Percentiles rank a stretch among this genome's conserved stretches.
phyloP scores from a whole-genome alignment of 306 rosid species.

The Geum urbanum region DNA sequence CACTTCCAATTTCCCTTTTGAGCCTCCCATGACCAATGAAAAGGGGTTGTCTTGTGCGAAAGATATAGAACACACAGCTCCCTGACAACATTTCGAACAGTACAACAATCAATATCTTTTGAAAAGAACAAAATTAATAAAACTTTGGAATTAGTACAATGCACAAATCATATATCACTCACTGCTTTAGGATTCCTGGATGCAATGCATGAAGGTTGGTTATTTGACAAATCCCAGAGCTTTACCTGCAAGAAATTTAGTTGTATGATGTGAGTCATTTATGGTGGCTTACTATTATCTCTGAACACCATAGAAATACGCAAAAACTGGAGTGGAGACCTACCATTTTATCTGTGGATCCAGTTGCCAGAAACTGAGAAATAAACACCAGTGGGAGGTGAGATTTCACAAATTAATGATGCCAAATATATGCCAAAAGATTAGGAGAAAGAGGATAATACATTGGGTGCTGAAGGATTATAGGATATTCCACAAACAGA shows the following conservation, averaged over 20 bases:
- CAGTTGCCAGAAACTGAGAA: constrained; percentile 83
- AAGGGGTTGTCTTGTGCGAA: constrained; percentile 81
- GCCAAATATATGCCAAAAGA: constrained; percentile 4
- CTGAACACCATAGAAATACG: neutral
- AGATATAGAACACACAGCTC: constrained; percentile 66
- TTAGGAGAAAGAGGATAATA: constrained; percentile 27
- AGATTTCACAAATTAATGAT: constrained; percentile 27
- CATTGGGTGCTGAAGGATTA: constrained; percentile 68
- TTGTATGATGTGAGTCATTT: neutral
- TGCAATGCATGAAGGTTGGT: constrained; percentile 71
- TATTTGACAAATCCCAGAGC: constrained; percentile 92
- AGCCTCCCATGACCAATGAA: constrained; percentile 87
- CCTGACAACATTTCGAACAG: constrained; percentile 44
- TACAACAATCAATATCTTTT: constrained; percentile 16
- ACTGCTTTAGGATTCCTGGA: constrained; percentile 56
- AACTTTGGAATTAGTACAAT: neutral
- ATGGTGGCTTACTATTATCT: constrained; percentile 5
- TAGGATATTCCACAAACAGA: constrained; percentile 69
- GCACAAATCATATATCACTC: constrained; percentile 23
- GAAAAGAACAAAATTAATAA: neutral
- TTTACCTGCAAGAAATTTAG: constrained; percentile 55
- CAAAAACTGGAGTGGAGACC: neutral
- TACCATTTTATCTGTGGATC: constrained; percentile 86
- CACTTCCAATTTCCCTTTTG: constrained; percentile 69
- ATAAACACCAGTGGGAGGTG: constrained; percentile 8